Conservation (phyloP, 1,284 basidiomycete genomes). For the Mycena sp. region DNA sequence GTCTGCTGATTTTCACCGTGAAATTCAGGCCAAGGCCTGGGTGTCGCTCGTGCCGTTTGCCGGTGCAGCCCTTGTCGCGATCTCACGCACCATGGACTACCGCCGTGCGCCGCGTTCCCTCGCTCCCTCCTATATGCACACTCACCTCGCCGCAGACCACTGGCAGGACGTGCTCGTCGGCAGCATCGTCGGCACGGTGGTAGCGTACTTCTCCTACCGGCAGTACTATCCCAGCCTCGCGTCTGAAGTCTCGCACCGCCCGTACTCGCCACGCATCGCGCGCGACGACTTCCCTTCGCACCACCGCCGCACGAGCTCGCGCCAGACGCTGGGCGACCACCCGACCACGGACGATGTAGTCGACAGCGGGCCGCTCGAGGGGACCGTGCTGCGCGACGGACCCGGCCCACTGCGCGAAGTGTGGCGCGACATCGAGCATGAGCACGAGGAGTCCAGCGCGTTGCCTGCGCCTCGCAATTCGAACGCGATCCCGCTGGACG, state of each 20-base stretch:
- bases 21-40: conserved; percentile 91
- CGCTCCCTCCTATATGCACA: background rate
- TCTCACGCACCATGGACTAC: conserved; percentile 92
- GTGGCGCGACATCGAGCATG: conserved; percentile 41
- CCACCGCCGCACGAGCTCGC: conserved; percentile 26
- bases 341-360: conserved; percentile 16
- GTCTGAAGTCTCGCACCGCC: conserved; percentile 71
- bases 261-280: conserved; percentile 77
- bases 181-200: conserved; percentile 74
- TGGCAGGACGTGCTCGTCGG: conserved; percentile 92
- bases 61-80: conserved; percentile 87
- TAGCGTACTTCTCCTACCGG: conserved; percentile 85
- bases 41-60: conserved; percentile 80
- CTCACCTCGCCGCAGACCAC: conserved; percentile 63
- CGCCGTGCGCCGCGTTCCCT: conserved; percentile 64
- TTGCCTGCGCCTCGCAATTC: background rate
- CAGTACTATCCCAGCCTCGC: conserved; percentile 80
- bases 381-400: conserved; percentile 49
- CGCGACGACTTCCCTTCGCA: conserved; percentile 59
- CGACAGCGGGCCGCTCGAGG: conserved; percentile 37
- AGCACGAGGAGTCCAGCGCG: conserved; percentile 30
- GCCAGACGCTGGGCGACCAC: conserved; percentile 1
- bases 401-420: conserved; percentile 44
- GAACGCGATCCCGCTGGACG: no score
- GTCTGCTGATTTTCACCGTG: no score